A percentile compares a stretch with the other conserved stretches of the same genome.
Evolutionary conservation across 2,329 filamentous ascomycete genomes (phyloP).

Genomic region (Trichophyton schoenleinii): DNA sequence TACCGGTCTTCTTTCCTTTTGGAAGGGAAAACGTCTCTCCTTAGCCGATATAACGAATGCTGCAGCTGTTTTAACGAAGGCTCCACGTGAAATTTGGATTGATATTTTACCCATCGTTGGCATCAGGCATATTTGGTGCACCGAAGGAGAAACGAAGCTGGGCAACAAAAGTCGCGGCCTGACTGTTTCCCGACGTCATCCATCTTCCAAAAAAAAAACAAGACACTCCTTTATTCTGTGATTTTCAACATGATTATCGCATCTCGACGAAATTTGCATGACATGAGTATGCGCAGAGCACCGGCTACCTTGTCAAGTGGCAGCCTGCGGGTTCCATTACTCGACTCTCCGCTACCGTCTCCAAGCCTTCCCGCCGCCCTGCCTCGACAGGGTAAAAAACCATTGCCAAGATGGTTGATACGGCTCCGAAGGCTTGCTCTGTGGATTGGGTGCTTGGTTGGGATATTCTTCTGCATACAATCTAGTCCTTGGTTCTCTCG

Average conservation of each 20-base stretch:
- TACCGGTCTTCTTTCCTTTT: not conserved
- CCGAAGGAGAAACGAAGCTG: not conserved
- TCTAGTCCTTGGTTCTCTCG: constrained; percentile 10
- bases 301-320: constrained; percentile 36
- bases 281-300: constrained; percentile 16
- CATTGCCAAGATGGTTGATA: constrained; percentile 44
- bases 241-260: constrained; percentile 23
- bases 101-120: not conserved
- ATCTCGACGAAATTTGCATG: constrained; percentile 21
- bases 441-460: constrained; percentile 37
- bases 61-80: not conserved
- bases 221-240: not conserved
- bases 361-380: constrained; percentile 57
- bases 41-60: not conserved
- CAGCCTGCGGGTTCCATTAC: constrained; percentile 48
- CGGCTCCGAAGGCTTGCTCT: constrained; percentile 45
- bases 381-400: constrained; percentile 52
- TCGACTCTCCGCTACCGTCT: constrained; percentile 57
- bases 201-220: not conserved
- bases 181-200: not conserved
- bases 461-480: constrained; percentile 10
- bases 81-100: not conserved
- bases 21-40: not conserved
- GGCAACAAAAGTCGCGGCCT: not conserved
- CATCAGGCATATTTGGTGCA: not conserved